Base-by-base conservation (phyloP, 2,329 filamentous ascomycete species). In the Cytospora chrysosperma region DNA sequence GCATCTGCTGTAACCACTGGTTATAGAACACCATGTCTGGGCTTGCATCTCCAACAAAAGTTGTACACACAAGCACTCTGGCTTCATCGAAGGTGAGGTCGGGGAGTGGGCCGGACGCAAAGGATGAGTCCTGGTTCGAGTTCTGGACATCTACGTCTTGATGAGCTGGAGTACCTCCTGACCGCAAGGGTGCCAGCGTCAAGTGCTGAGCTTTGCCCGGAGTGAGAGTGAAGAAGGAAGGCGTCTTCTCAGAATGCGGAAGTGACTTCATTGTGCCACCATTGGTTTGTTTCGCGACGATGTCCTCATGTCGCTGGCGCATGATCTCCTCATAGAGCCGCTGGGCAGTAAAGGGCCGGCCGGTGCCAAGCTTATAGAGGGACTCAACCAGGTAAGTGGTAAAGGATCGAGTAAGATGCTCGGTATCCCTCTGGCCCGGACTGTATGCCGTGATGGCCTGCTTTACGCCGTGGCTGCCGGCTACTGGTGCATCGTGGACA, bases 11-110 rank as follows among this genome's bases (percentile, higher is more conserved):
- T n/a, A 89, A 77, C 86, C 86, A 89, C 67, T 87, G 82, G 63
- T 87, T 83, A 71, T 88, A 88, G 63, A 81, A 87, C 3, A 84
- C 82, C 85, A 88, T 88, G 66, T 88, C 85, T 15, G 85, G 80
- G 68, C 84, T 88, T 3, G 85, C 84, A 68, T 88, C 86, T 30
- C 86, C 86, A 30, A 88, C 84, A 70, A 88, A 88, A 0, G 86
- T 88, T 0, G 86, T 89, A 71, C 86, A 88, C 1, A 88, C 86
- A 13, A 89, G 75, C n/a, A 88, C 83, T 67, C 86, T 80, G 10
- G 82, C 78, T 68, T 88, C 85, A 34, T 88, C 85, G 68, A 89
- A 87, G 12, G 81, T 82, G 24, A 88, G 75, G 67, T 86, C 83
- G 6, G 81, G 76, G 2, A 82, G 79, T 2, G 80, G 77, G 21